A percentile compares a stretch with the other conserved stretches of the same genome.
Conservation (phyloP, 345 rosid species). For the Viola odorata region DNA sequence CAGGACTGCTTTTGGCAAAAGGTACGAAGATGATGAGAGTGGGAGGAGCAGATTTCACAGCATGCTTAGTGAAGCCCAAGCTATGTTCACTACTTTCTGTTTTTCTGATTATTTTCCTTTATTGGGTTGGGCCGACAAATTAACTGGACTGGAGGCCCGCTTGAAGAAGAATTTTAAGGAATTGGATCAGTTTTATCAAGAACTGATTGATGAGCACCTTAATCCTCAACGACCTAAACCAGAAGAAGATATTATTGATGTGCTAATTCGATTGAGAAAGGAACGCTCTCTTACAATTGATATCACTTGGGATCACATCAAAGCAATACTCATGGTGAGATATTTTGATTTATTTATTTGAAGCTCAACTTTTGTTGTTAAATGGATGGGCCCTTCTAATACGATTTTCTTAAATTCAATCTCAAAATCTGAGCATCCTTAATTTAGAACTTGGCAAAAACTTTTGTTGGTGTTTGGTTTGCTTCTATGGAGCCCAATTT, state of each 20-base stretch:
- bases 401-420: too few species aligned
- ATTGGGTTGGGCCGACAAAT: constrained; percentile 38
- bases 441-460: too few species aligned
- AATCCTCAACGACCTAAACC: constrained; percentile 12
- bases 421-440: too few species aligned
- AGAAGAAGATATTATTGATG: constrained; percentile 21
- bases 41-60: constrained; percentile 22
- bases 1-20: constrained; percentile 41
- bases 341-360: background rate
- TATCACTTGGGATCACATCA: constrained; percentile 3
- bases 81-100: constrained; percentile 30
- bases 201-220: constrained; percentile 38
- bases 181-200: constrained; percentile 37
- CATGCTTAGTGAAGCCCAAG: constrained; percentile 26
- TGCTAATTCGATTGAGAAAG: constrained; percentile 1
- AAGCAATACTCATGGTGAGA: constrained; percentile 13
- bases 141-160: constrained; percentile 26
- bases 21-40: constrained; percentile 23
- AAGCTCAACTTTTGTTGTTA: background rate
- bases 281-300: constrained; percentile 6
- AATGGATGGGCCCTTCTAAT: background rate
- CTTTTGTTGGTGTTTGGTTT: too few species aligned
- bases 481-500: too few species aligned
- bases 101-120: constrained; percentile 38
- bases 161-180: constrained; percentile 29